Base-by-base conservation (phyloP, 306 rosid genomes). In the Cicer pinnatifidum region DNA sequence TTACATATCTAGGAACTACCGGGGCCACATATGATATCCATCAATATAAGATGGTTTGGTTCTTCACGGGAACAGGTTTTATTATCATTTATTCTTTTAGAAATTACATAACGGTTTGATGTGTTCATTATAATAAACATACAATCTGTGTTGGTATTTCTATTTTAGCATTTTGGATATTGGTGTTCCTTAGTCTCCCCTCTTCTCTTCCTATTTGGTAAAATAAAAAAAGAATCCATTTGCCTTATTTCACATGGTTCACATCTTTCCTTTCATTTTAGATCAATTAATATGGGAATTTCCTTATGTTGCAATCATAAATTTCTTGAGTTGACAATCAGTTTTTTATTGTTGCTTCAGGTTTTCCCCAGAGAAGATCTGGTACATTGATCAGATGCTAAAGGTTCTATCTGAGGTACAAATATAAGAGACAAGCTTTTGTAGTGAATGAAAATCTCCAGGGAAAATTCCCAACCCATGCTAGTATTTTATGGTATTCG, bases 351-450 rank as follows among this genome's bases (percentile, higher is more conserved):
- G 78, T 41, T 77, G 85, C 67, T 85, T 76, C 82, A 94, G 99
- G 93, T 90, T 89, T 88, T 88, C 99, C 82, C 92, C 88, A 0
- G 96, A 91, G 89, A 94, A 91, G 91, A 89, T 94, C 68, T 94
- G 99, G 99, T 94, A 94, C 85, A 86, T 94, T 59, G 96, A 94
- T 82, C 96, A 88, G 90, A 94, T 94, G 99, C 96, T 94, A 40
- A 91, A 88, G 88, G 99, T 94, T 91, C 91, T 94, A 76, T 84
- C 91, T 53, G 97, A 94, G 99, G 99, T 94, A 94, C 84, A 88
- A 81, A 83, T 74, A 72, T 70, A 48, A 20, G 78, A 71, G 68
- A 74, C 81, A 61, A 72, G 33, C 50, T 53, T 53, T 79, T 75
- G 62, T 48, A 47, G 68, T 48, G 56, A 75, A 78, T 45, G 54